Evolutionary conservation across 2,329 filamentous ascomycete genomes (phyloP), one percentile per base, ranked within the genome.

Genomic region (Cryphonectria nitschkei): DNA sequence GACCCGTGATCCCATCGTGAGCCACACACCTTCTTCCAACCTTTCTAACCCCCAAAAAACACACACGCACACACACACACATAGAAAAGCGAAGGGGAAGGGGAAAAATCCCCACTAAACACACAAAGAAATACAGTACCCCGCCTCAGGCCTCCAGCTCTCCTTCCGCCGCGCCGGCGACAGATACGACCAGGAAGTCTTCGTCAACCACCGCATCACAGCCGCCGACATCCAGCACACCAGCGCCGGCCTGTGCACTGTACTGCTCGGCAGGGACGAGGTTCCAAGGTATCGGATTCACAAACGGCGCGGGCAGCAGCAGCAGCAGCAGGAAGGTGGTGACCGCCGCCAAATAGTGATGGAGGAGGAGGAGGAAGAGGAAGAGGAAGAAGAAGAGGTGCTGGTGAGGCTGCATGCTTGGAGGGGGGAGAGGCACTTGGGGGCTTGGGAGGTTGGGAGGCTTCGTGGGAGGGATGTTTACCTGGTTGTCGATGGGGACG

Each of bases 371-470:
- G 43, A 46, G 16, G 43, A 46, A 3, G 43, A 19, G 3, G 56
- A 65, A 29, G 64, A 37, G 41, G 69, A 34, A 37, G 39, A 39
- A 5, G 50, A 46, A 16, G 69, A 70, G 1, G 67, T 71, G 26
- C 50, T 71, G n/a, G 72, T 73, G 32, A 71, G 29, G 68, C 67
- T 73, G 56, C 70, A 74, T 43, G 73, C 73, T 41, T 74, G 73
- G 73, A 72, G 71, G 67, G 73, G 72, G 46, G 70, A 74, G 62
- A 69, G 63, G 58, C 63, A 70, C 32, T 34, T 74, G 14, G 73
- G 72, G 29, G 67, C 50, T 2, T 74, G 72, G 70, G 72, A 73
- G 67, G 70, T 74, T 11, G 73, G 73, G n/a, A 72, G 54, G 68
- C 39, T 74, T 60, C 60, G 63, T 29, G 73, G 72, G 26, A 26